These are phyloP conservation scores for Leccinum fibrillosum DNA, from an alignment of 768 basidiomycete genomes.

Conservation along the genomic window DNA sequence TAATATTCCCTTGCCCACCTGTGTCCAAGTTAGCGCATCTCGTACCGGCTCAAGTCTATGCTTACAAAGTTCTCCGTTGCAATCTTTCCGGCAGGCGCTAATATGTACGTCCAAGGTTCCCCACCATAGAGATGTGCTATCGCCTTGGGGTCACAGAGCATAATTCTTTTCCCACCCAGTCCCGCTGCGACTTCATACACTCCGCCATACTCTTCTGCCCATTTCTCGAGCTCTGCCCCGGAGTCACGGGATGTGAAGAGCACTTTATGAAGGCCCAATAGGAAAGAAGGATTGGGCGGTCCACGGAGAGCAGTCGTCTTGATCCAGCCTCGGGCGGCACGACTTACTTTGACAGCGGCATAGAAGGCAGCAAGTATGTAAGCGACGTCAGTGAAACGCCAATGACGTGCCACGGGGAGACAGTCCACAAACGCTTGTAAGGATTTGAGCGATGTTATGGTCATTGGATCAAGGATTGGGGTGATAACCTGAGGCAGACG, in stretches of 20 bases:
- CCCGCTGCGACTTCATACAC: constrained; percentile 40
- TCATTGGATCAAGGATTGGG: background rate
- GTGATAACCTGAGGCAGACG: background rate
- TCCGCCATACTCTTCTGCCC: constrained; percentile 47
- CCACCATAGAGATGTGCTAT: constrained; percentile 47
- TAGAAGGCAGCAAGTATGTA: constrained; percentile 7
- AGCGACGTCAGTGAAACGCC: background rate
- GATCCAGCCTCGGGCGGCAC: background rate
- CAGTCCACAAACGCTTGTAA: background rate
- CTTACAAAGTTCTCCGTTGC: constrained; percentile 27
- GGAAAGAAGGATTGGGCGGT: constrained; percentile 14
- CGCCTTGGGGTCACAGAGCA: constrained; percentile 49
- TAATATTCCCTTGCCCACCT: constrained; percentile 37
- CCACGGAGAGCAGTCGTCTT: constrained; percentile 24
- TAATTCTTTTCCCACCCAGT: constrained; percentile 34
- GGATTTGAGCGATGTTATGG: background rate
- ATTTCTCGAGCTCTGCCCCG: constrained; percentile 39
- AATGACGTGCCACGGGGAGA: background rate
- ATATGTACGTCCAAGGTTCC: constrained; percentile 41
- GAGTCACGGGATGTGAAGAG: constrained; percentile 18
- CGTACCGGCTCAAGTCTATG: background rate
- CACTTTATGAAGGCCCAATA: constrained; percentile 14
- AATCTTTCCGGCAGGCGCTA: constrained; percentile 19
- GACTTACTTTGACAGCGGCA: constrained; percentile 4
- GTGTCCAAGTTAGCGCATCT: background rate